Percentiles rank a stretch among this genome's conserved stretches.
These are phyloP conservation scores for Verticillium longisporum DNA, from an alignment of 2,329 filamentous ascomycete species.

Conservation along the genomic window DNA sequence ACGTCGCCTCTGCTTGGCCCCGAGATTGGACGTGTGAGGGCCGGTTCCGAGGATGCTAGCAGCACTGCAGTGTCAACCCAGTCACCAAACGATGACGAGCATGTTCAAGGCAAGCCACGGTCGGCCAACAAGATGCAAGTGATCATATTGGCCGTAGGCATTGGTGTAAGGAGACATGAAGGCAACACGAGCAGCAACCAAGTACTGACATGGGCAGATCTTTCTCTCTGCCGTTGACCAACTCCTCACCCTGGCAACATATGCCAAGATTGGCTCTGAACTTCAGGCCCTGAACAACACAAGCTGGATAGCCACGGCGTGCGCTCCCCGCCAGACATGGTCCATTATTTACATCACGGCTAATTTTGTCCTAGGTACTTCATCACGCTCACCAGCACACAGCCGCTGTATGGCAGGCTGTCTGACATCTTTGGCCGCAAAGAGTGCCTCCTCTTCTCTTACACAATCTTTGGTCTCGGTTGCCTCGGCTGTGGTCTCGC, in stretches of 20 bases:
- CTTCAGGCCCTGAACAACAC: too few species aligned
- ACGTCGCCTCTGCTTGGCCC: conserved; percentile 18
- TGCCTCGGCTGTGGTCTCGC: neutral
- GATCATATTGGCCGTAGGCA: conserved; percentile 28
- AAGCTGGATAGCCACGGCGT: too few species aligned
- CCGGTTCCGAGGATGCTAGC: too few species aligned
- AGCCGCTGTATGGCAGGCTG: neutral
- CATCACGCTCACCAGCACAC: neutral
- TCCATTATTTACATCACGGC: too few species aligned
- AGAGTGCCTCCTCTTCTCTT: neutral
- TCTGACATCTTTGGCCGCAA: neutral
- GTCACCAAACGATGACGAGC: neutral
- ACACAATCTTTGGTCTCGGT: neutral
- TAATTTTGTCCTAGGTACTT: neutral
- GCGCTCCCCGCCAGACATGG: too few species aligned
- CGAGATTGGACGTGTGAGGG: conserved; percentile 7
- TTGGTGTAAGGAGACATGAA: conserved; percentile 23
- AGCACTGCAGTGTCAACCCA: conserved; percentile 7
- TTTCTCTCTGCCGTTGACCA: too few species aligned
- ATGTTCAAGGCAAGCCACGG: conserved; percentile 16
- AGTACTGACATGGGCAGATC: too few species aligned
- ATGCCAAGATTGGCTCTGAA: too few species aligned
- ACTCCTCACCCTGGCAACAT: too few species aligned
- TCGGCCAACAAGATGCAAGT: conserved; percentile 28
- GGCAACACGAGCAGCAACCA: too few species aligned